Percentiles rank a stretch among this genome's conserved stretches.
phyloP scores from a whole-genome alignment of 495 filamentous ascomycete species.

The Hypoxylon fuscum region DNA sequence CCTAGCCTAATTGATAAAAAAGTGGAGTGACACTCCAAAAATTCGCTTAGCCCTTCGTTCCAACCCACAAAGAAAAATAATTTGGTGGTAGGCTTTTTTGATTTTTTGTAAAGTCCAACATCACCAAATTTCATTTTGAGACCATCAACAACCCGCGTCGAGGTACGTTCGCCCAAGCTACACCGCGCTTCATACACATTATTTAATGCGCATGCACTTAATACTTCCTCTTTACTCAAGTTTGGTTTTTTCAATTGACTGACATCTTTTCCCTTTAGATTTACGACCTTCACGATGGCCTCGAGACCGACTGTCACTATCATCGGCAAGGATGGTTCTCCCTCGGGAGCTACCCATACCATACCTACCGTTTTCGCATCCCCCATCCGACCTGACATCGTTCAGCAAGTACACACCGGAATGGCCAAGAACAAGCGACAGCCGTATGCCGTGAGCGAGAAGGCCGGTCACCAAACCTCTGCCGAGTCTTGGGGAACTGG shows the following conservation, averaged over 20 bases:
- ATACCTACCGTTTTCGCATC: slow-evolving; percentile 94
- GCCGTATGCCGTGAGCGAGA: slow-evolving; percentile 99
- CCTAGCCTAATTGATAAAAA: not conserved
- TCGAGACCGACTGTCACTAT: slow-evolving; percentile 95
- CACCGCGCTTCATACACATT: not conserved
- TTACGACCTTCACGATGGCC: slow-evolving; percentile 73
- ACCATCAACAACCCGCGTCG: slow-evolving; percentile 42
- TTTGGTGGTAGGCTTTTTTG: slow-evolving; percentile 28
- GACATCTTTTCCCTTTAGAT: slow-evolving; percentile 15
- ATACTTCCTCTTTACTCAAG: not conserved
- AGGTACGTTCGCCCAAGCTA: slow-evolving; percentile 37
- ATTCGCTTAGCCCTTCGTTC: slow-evolving; percentile 47
- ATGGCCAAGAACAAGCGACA: slow-evolving; percentile 99
- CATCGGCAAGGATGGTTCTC: slow-evolving; percentile 88
- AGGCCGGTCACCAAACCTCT: slow-evolving; percentile 99
- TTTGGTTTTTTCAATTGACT: slow-evolving; percentile 23
- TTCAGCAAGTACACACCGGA: slow-evolving; percentile 97
- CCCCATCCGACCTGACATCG: slow-evolving; percentile 98
- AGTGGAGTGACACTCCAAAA: slow-evolving; percentile 16
- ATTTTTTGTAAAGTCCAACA: slow-evolving; percentile 37
- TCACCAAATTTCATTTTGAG: slow-evolving; percentile 37
- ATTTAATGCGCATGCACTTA: not conserved
- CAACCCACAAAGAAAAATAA: slow-evolving; percentile 47
- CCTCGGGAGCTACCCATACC: slow-evolving; percentile 85
- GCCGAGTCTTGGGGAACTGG: slow-evolving; percentile 99